phyloP scores from a whole-genome alignment of 164 flowering plant species.

The Berberis thunbergii region DNA sequence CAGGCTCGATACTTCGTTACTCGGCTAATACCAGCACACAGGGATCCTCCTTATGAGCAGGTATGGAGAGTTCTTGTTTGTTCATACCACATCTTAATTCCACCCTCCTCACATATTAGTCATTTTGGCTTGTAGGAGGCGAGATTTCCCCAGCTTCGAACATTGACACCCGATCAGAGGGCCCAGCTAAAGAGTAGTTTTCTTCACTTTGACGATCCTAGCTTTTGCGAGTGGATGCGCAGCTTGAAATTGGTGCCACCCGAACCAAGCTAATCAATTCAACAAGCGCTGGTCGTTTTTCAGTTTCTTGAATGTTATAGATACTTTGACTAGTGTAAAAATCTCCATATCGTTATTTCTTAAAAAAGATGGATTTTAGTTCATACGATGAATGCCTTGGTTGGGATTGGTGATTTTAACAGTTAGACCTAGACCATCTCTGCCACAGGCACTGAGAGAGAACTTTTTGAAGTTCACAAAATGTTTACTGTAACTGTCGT shows the following conservation, averaged over 20 bases:
- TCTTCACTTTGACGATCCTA: conserved; percentile 82
- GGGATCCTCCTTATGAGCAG: conserved; percentile 99
- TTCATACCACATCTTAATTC: neutral
- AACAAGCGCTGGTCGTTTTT: neutral
- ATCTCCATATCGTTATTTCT: too few species aligned
- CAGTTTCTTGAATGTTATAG: neutral
- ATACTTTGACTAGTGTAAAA: too few species aligned
- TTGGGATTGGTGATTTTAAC: neutral
- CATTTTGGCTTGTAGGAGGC: conserved; percentile 56
- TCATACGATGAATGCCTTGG: neutral
- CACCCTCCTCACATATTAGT: neutral
- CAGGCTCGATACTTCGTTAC: conserved; percentile 91
- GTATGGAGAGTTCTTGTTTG: conserved; percentile 20
- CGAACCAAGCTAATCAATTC: conserved; percentile 44
- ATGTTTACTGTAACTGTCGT: too few species aligned
- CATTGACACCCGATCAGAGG: conserved; percentile 65
- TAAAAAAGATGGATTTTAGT: neutral
- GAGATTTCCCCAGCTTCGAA: conserved; percentile 87
- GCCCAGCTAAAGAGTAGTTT: conserved; percentile 84
- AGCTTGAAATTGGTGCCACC: conserved; percentile 85
- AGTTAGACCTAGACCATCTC: too few species aligned
- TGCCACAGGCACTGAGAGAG: too few species aligned
- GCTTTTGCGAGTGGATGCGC: conserved; percentile 97
- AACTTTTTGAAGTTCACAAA: too few species aligned
- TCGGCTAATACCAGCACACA: conserved; percentile 94